These are phyloP conservation scores for Pterocarpus macrocarpus DNA, from an alignment of 306 rosid species.

Conservation along the genomic window DNA sequence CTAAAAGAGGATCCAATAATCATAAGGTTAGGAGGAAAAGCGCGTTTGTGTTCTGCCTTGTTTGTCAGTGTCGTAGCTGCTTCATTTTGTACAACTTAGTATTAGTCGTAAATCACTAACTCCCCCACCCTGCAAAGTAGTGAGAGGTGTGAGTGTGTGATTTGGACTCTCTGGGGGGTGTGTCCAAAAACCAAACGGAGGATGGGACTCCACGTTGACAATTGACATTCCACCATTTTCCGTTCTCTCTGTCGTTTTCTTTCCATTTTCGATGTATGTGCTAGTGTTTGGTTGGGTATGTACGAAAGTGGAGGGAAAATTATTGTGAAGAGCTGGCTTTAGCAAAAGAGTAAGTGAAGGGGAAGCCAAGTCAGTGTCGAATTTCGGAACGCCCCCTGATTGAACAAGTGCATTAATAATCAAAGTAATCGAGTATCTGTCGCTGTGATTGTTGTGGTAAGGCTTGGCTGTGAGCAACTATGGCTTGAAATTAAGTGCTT, in stretches of 20 bases:
- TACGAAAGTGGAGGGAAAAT: no score
- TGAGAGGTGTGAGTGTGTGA: not conserved
- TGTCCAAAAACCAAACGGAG: not conserved
- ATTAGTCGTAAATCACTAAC: conserved; percentile 28
- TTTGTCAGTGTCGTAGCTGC: conserved; percentile 44
- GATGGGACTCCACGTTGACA: not conserved
- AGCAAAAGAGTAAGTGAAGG: no score
- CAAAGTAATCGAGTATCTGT: no score
- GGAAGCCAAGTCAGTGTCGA: no score
- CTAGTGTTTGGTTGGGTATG: not conserved
- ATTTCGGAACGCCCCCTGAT: not conserved
- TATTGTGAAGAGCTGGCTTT: no score
- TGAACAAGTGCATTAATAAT: not conserved
- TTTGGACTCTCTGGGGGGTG: not conserved
- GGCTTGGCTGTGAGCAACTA: no score
- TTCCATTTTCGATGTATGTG: not conserved
- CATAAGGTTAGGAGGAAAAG: conserved; percentile 36
- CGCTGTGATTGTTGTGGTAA: no score
- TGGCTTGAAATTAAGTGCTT: no score
- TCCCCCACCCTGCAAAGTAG: not conserved
- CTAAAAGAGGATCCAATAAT: conserved; percentile 43
- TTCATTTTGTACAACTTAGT: conserved; percentile 34
- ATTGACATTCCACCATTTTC: not conserved
- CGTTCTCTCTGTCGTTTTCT: not conserved
- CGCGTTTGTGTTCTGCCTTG: conserved; percentile 40